Conservation (phyloP, 2,329 filamentous ascomycete species). For the Neurospora sp. region DNA sequence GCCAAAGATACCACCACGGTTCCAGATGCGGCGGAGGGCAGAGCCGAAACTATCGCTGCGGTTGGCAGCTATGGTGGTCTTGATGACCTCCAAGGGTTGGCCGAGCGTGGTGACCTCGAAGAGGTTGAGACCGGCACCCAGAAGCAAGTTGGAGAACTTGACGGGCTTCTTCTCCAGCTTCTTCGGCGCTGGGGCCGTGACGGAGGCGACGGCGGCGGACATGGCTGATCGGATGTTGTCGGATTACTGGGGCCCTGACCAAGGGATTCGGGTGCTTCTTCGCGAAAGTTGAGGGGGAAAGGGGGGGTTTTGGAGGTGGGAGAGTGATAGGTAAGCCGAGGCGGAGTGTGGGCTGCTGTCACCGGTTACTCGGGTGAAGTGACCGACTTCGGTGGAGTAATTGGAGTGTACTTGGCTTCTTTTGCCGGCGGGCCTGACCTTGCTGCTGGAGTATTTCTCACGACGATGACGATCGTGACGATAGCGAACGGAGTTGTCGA, state of each 20-base stretch:
- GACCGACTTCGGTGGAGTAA: neutral
- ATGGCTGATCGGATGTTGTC: conserved; percentile 45
- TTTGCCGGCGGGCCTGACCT: neutral
- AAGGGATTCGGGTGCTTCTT: conserved; percentile 92
- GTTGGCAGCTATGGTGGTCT: conserved; percentile 99
- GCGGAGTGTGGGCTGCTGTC: neutral
- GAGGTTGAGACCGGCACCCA: conserved; percentile 89
- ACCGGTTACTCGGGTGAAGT: neutral
- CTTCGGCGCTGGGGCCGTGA: conserved; percentile 36
- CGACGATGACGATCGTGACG: neutral
- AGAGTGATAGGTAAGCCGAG: conserved; percentile 12
- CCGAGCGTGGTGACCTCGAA: conserved; percentile 67
- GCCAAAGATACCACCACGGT: conserved; percentile 82
- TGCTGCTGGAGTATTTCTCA: neutral
- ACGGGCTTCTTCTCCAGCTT: conserved; percentile 95
- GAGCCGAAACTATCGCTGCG: conserved; percentile 75
- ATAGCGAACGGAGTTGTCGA: neutral
- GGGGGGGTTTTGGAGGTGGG: conserved; percentile 11
- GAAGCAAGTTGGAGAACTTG: conserved; percentile 98
- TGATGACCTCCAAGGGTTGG: conserved; percentile 92
- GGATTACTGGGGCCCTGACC: conserved; percentile 76
- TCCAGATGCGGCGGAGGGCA: conserved; percentile 82
- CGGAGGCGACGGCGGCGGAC: conserved; percentile 47
- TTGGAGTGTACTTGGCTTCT: neutral
- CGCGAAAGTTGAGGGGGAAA: conserved; percentile 34